Evolutionary conservation across 805 yeast species (phyloP).

Genomic region (Naumovozyma dairenensis): DNA sequence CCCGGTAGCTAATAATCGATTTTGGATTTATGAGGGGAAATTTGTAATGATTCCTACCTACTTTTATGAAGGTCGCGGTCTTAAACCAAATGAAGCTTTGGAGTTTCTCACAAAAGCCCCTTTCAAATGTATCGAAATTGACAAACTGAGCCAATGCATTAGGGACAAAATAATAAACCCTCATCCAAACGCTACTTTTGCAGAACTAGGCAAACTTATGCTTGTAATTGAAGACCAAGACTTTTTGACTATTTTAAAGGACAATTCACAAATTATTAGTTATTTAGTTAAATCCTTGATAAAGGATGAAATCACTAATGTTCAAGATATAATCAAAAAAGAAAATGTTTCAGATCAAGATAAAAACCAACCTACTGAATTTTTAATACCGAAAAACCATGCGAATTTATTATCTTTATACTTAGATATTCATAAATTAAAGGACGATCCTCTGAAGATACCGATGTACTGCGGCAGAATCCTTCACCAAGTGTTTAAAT

Average conservation of each 20-base stretch:
- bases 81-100: constrained; percentile 33
- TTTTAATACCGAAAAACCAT: constrained; percentile 11
- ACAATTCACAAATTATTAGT: constrained; percentile 15
- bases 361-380: not conserved
- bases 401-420: constrained; percentile 11
- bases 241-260: constrained; percentile 6
- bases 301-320: constrained; percentile 3
- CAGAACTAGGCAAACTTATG: constrained; percentile 14
- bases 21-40: constrained; percentile 41
- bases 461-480: constrained; percentile 11
- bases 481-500: not conserved
- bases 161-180: constrained; percentile 7
- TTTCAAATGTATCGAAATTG: constrained; percentile 28
- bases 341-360: no score
- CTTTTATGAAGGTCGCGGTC: constrained; percentile 27
- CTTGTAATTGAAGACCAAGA: constrained; percentile 11
- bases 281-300: constrained; percentile 12
- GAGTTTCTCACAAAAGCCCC: constrained; percentile 31
- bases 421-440: constrained; percentile 8
- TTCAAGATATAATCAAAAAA: not conserved
- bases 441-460: constrained; percentile 1
- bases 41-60: constrained; percentile 34
- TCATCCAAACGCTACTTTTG: constrained; percentile 27
- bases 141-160: constrained; percentile 17
- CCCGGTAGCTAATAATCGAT: constrained; percentile 36